Evolutionary conservation across 1,139 yeast genomes (phyloP), one percentile per base, ranked within the genome.

Genomic region (Yamadazyma buinensis): DNA sequence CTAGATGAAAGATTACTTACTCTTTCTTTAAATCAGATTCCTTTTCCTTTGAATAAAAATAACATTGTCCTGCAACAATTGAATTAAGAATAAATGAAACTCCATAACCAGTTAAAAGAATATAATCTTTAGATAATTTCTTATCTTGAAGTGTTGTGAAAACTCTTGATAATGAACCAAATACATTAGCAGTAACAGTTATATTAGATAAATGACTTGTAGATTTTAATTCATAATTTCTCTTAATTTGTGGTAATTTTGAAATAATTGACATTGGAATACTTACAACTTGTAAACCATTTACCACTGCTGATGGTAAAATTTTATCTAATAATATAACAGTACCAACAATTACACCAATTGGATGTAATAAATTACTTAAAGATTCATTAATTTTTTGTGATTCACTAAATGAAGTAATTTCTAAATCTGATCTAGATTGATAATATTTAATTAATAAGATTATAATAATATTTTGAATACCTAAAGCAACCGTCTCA

Each of bases 111-210:
- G 63, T 57, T 34, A 63, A 51, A 39, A 65, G 57, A 7, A 65
- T 56, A 34, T 47, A 41, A 42, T 64, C 68, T 32, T 54, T 45
- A 14, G 56, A 52, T 33, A 54, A 47, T 27, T 53, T 49, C 13
- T 53, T 46, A 32, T 52, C 52, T 42, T 67, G 72, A 28, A 71
- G 35, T 1, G 82, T 74, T 24, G 85, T 79, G 49, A 72, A 76
- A 12, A 78, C 75, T 37, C 85, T 62, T 19, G 76, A 72, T 23
- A 72, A 54, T 3, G 81, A 66, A 0, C 84, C 84, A 10, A 73
- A 38, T 24, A 73, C 62, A 48, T 77, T 75, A 38, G 79, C 81
- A 34, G 70, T 62, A 26, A 79, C 72, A 8, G 82, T 72, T 29
- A 76, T 57, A 12, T 67, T 63, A 14, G 80, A 67, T 43, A 79